Percentiles rank a stretch among this genome's conserved stretches.
Conservation (phyloP, 1,284 basidiomycete species). For the Xerocomus nothofagi region DNA sequence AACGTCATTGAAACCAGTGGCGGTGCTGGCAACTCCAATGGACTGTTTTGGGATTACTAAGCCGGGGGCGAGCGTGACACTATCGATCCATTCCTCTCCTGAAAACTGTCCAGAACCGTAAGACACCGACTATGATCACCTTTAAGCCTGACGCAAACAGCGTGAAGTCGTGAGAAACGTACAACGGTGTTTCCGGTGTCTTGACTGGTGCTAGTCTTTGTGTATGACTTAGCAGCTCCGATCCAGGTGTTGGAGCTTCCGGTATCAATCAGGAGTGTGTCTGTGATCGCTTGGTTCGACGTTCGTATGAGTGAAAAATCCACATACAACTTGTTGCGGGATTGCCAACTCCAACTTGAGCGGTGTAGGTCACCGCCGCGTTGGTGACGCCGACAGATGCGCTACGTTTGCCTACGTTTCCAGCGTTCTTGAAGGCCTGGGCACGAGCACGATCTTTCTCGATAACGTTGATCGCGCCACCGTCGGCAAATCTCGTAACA, state of each 20-base stretch:
- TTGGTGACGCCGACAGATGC: too few relatives aligned
- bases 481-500: too few relatives aligned
- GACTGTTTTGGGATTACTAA: conserved; percentile 52
- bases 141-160: too few relatives aligned
- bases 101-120: conserved; percentile 56
- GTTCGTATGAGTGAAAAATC: conserved; percentile 5
- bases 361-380: conserved; percentile 35
- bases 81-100: conserved; percentile 53
- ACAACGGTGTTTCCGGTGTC: conserved; percentile 47
- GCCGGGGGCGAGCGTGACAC: conserved; percentile 42
- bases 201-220: conserved; percentile 43
- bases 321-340: conserved; percentile 46
- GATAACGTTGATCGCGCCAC: too few relatives aligned
- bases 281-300: conserved; percentile 6
- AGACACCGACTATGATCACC: conserved; percentile 36
- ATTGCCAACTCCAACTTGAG: conserved; percentile 44
- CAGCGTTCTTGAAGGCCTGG: too few relatives aligned
- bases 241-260: conserved; percentile 43
- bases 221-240: conserved; percentile 41
- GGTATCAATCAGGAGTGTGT: conserved; percentile 31
- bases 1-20: conserved; percentile 42
- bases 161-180: too few relatives aligned
- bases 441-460: conserved; percentile 25
- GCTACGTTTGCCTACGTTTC: too few relatives aligned
- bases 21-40: conserved; percentile 50